phyloP scores from a whole-genome alignment of 768 basidiomycete genomes.

The Suillus subluteus region DNA sequence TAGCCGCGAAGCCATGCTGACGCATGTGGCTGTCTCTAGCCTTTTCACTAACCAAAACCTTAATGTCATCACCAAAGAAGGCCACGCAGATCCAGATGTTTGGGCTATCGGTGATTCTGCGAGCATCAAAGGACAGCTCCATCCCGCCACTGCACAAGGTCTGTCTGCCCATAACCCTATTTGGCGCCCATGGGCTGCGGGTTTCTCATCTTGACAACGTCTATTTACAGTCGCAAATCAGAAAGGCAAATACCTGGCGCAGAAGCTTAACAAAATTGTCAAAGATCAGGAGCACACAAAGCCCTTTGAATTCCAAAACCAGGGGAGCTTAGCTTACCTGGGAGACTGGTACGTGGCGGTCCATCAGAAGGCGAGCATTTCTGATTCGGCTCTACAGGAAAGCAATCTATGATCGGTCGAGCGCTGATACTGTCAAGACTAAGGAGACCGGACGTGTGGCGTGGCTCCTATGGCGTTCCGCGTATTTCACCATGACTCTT shows the following conservation, averaged over 20 bases:
- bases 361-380: conserved; percentile 5
- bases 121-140: conserved; percentile 52
- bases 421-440: conserved; percentile 49
- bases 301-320: conserved; percentile 73
- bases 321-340: conserved; percentile 79
- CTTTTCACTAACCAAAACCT: conserved; percentile 59
- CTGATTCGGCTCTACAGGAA: conserved; percentile 49
- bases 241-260: conserved; percentile 68
- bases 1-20: conserved; percentile 28
- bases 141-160: conserved; percentile 90
- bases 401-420: conserved; percentile 74
- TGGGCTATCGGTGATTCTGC: conserved; percentile 86
- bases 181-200: conserved; percentile 24
- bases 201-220: conserved; percentile 19
- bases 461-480: conserved; percentile 81
- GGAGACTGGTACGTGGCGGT: conserved; percentile 62
- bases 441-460: conserved; percentile 71
- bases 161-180: conserved; percentile 19
- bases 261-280: conserved; percentile 66
- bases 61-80: conserved; percentile 60
- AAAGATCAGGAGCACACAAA: conserved; percentile 48
- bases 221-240: conserved; percentile 67
- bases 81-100: conserved; percentile 62
- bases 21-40: conserved; percentile 25
- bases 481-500: conserved; percentile 79